Evolutionary conservation across 2,329 filamentous ascomycete genomes (phyloP).

Genomic region (Sclerotinia subarctica): DNA sequence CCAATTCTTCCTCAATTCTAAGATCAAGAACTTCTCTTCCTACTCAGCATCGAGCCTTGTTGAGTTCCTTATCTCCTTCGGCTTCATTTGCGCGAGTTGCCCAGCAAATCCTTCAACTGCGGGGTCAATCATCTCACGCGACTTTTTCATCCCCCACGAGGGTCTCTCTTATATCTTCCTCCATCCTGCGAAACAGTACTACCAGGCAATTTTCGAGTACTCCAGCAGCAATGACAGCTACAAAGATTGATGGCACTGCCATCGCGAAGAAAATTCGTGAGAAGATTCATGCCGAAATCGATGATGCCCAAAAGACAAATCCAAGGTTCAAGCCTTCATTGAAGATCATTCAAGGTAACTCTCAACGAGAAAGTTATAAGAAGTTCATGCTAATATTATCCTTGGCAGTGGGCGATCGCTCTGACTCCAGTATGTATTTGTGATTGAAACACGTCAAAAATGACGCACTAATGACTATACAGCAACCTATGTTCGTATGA

Average conservation of each 20-base stretch:
- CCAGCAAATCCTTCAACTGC: conserved; percentile 27
- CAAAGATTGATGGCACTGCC: conserved; percentile 92
- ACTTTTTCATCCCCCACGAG: conserved; percentile 28
- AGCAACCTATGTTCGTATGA: conserved; percentile 99
- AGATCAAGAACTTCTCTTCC: conserved; percentile 21
- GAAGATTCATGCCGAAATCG: conserved; percentile 75
- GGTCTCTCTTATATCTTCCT: conserved; percentile 7
- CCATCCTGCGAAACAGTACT: conserved; percentile 17
- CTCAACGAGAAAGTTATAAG: neutral
- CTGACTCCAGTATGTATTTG: conserved; percentile 75
- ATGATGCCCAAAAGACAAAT: conserved; percentile 74
- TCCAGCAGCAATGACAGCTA: conserved; percentile 70
- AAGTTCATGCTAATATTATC: conserved; percentile 25
- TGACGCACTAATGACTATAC: conserved; percentile 16
- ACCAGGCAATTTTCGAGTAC: conserved; percentile 48
- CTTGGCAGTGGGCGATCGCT: conserved; percentile 76
- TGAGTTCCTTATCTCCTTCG: conserved; percentile 19
- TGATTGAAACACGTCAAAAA: conserved; percentile 1
- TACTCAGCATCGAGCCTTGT: conserved; percentile 15
- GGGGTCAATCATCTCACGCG: conserved; percentile 29
- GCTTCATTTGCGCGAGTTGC: conserved; percentile 22
- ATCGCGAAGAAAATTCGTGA: conserved; percentile 91
- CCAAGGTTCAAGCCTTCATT: conserved; percentile 84
- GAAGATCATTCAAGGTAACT: conserved; percentile 86
- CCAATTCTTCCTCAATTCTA: neutral